Base-by-base conservation (phyloP, 2,329 filamentous ascomycete species). In the Fusarium sp. region DNA sequence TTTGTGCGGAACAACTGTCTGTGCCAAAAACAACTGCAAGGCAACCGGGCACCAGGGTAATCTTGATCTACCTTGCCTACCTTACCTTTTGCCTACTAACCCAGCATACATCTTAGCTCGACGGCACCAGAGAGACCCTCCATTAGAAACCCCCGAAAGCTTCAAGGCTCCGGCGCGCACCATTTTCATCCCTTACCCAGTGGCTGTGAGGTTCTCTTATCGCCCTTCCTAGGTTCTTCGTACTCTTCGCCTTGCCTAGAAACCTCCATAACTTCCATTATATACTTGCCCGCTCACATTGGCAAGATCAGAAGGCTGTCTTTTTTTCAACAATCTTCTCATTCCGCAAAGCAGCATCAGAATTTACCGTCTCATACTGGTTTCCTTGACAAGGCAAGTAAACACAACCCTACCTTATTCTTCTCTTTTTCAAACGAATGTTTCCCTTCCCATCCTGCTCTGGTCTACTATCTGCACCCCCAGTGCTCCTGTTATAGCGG, bases 401-500 rank as follows among this genome's bases (percentile, higher is more conserved):
- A 36, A 36, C 34, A 28, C 42, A 51, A 28, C 24, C 42, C 42
- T 20, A 28, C 24, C 42, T 32, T 20, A 28, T 60, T n/a, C 44
- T 26, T 30, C 30, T 59, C 44, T 34, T 24, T 24, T 47, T 30
- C 30, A 22, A 59, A 41, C 34, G 24, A 54, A 28, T 30, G 24
- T 24, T 30, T 24, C 38, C 22, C n/a, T 44, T 24, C 56, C 52
- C 56, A 44, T 67, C 48, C 47, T 56, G 52, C 52, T 67, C 56
- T 41, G 26, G 30, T 38, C 51, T 77, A 63, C 66, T 75, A 66
- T 56, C 57, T 76, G 61, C 73, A 77, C 76, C 74, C 69, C 73
- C 55, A 55, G 55, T 64, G 50, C 65, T 74, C 52, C 36, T 65
- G 63, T 63, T 62, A 58, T 80, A 70, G 78, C 75, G 78, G 78